These are phyloP conservation scores for Pestalotiopsis fici DNA, from an alignment of 2,329 filamentous ascomycete genomes.

Conservation along the genomic window DNA sequence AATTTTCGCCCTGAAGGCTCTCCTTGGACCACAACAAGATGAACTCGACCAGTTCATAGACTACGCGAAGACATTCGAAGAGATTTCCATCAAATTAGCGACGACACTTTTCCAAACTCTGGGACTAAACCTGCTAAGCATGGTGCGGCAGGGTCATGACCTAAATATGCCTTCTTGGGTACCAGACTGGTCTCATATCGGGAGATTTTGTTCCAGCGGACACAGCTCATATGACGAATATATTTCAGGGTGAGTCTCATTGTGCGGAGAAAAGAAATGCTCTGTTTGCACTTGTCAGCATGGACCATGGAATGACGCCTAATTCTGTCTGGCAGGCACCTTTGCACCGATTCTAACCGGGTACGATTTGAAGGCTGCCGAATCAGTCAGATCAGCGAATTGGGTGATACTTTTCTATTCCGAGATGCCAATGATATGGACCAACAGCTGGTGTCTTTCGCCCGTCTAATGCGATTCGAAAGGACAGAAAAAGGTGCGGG, in stretches of 20 bases:
- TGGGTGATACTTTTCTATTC: neutral
- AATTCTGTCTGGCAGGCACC: neutral
- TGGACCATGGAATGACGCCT: neutral
- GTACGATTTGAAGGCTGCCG: neutral
- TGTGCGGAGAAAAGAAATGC: too few relatives aligned
- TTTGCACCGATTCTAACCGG: neutral
- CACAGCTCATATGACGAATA: too few relatives aligned
- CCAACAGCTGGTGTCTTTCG: neutral
- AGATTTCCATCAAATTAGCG: neutral
- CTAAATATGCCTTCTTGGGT: neutral
- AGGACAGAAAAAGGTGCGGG: neutral
- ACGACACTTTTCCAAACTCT: neutral
- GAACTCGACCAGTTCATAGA: neutral
- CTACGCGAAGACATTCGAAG: neutral
- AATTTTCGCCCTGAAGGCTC: neutral
- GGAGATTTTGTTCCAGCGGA: too few relatives aligned
- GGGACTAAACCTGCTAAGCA: neutral
- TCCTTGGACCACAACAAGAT: neutral
- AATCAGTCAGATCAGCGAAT: neutral
- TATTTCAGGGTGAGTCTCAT: too few relatives aligned
- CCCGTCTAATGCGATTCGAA: neutral
- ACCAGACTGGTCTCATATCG: neutral
- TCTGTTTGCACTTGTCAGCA: neutral
- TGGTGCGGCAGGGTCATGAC: neutral
- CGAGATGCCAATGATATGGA: neutral